Percentiles rank a stretch among this genome's conserved stretches.
These are phyloP conservation scores for Ajuga reptans DNA, from an alignment of 305 asterid species.

Conservation along the genomic window DNA sequence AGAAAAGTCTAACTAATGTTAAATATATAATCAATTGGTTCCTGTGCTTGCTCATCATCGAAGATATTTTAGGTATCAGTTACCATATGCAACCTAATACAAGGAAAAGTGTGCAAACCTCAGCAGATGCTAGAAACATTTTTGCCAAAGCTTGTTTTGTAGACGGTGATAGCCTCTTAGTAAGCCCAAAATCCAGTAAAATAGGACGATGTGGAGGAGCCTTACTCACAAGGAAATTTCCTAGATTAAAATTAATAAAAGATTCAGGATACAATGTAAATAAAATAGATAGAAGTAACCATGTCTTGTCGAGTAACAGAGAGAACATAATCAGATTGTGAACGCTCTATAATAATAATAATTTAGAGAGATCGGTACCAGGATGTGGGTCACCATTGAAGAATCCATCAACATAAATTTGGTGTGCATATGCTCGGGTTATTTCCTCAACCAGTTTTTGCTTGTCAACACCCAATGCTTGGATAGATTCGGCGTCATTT, in stretches of 20 bases:
- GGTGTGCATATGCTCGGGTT: constrained; percentile 97
- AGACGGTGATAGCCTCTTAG: constrained; percentile 65
- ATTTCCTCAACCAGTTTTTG: constrained; percentile 92
- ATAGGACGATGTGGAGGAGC: constrained; percentile 86
- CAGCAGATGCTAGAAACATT: constrained; percentile 96
- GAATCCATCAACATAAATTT: constrained; percentile 93
- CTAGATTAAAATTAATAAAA: constrained; percentile 36
- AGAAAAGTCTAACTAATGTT: constrained; percentile 10
- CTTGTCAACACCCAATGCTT: constrained; percentile 76
- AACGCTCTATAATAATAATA: neutral
- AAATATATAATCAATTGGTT: constrained; percentile 5
- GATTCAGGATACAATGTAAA: constrained; percentile 13
- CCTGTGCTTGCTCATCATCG: neutral
- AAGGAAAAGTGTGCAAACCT: constrained; percentile 48
- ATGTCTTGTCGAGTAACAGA: constrained; percentile 4
- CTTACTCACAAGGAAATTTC: constrained; percentile 95
- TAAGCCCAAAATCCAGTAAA: constrained; percentile 94
- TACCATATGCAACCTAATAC: constrained; percentile 17
- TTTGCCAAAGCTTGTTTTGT: constrained; percentile 84
- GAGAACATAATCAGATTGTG: constrained; percentile 7
- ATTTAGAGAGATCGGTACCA: constrained; percentile 39
- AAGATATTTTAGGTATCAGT: neutral
- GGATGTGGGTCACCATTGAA: constrained; percentile 99
- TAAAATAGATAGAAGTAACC: constrained; percentile 9
- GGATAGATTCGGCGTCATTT: constrained; percentile 66